Percentiles rank a stretch among this genome's conserved stretches.
Conservation (phyloP, 208 protist genomes). For the Wallacemonas rigidus region DNA sequence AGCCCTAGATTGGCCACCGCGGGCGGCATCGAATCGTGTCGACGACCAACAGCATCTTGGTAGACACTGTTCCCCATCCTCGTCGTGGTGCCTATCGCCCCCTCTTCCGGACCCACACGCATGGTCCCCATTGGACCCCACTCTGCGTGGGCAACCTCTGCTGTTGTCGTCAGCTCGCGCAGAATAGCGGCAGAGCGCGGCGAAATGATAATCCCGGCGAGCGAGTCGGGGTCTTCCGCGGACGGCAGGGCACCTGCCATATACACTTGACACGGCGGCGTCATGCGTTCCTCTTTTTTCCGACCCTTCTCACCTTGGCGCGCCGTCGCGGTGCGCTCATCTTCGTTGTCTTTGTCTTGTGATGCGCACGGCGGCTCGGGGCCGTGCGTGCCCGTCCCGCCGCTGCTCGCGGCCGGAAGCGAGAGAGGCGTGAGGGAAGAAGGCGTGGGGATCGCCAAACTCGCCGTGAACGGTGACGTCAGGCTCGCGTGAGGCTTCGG, state of each 20-base stretch:
- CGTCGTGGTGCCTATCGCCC: too few relatives aligned
- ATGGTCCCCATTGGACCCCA: too few relatives aligned
- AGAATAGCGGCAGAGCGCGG: slow-evolving; percentile 8
- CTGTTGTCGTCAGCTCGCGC: not conserved
- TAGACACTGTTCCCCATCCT: too few relatives aligned
- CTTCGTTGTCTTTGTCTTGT: too few relatives aligned
- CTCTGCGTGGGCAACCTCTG: not conserved
- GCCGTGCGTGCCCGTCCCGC: not conserved
- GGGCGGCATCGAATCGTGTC: too few relatives aligned
- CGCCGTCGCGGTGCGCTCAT: too few relatives aligned
- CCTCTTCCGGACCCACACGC: too few relatives aligned
- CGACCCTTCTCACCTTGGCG: too few relatives aligned
- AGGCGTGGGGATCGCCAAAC: not conserved
- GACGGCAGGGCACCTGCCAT: slow-evolving; percentile 5
- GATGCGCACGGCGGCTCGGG: not conserved
- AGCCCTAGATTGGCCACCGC: too few relatives aligned
- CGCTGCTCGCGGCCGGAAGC: not conserved
- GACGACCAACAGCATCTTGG: too few relatives aligned
- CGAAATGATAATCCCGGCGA: slow-evolving; percentile 10
- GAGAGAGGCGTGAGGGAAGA: slow-evolving; percentile 3
- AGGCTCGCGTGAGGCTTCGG: not conserved
- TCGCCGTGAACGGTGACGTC: slow-evolving; percentile 1
- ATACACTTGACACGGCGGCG: slow-evolving; percentile 8
- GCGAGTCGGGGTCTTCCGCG: slow-evolving; percentile 12
- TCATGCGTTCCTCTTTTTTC: not conserved